Evolutionary conservation across 176 grass and related monocot species (phyloP).

Genomic region (Triticum timopheevii): DNA sequence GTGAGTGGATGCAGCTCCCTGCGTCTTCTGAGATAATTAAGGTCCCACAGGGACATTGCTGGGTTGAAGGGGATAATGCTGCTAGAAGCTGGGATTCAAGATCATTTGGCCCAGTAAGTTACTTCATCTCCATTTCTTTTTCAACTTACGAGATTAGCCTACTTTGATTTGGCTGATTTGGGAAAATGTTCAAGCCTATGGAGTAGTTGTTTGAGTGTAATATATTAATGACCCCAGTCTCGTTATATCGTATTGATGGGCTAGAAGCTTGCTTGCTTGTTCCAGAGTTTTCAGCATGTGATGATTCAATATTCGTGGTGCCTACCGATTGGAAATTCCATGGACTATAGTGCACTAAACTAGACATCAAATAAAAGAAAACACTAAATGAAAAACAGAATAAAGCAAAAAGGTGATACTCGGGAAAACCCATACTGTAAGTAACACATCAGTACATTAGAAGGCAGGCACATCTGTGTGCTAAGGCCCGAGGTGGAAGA

Average conservation of each 20-base stretch:
- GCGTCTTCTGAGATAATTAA: conserved; percentile 53
- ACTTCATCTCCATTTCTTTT: neutral
- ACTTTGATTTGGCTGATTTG: neutral
- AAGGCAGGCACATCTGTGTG: neutral
- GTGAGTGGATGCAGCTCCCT: conserved; percentile 72
- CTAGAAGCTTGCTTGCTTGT: neutral
- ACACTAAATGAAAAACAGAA: neutral
- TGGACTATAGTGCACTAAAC: neutral
- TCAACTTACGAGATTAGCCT: neutral
- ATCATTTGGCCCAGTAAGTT: conserved; percentile 79
- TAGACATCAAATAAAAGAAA: neutral
- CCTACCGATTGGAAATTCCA: neutral
- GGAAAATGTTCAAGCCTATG: neutral
- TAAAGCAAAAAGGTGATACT: neutral
- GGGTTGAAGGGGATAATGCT: conserved; percentile 96
- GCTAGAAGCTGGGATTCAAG: conserved; percentile 71
- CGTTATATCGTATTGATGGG: neutral
- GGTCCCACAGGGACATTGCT: conserved; percentile 80
- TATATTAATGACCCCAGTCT: neutral
- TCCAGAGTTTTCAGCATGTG: neutral
- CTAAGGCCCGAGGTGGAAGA: neutral
- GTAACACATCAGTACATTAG: neutral
- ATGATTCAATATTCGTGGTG: neutral
- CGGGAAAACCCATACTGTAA: neutral
- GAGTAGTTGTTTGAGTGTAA: neutral